Conservation (phyloP, 106 monocot genomes). For the Posidonia australis region DNA sequence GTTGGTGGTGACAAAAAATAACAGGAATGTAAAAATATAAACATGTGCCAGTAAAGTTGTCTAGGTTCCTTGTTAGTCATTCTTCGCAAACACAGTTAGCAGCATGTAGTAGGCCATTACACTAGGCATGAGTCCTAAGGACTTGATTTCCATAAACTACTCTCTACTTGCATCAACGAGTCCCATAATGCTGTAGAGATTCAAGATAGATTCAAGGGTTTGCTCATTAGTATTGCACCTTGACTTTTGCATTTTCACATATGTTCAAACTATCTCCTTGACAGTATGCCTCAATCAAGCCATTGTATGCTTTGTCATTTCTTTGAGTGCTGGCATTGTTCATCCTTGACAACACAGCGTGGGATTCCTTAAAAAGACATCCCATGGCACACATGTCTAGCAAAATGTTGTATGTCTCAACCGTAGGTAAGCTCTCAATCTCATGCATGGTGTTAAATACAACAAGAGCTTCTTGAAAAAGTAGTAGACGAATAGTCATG, state of each 20-base stretch:
- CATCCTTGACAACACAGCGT: slow-evolving; percentile 60
- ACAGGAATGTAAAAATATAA: background rate
- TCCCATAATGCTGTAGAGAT: slow-evolving; percentile 66
- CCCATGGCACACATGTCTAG: slow-evolving; percentile 57
- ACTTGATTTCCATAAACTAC: slow-evolving; percentile 67
- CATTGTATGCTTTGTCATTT: slow-evolving; percentile 57
- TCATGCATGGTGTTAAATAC: slow-evolving; percentile 96
- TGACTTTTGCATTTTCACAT: slow-evolving; percentile 85
- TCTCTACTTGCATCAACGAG: slow-evolving; percentile 83
- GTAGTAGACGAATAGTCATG: background rate
- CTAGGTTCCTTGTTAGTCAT: slow-evolving; percentile 49
- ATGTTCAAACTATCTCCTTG: slow-evolving; percentile 81
- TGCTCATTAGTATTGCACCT: slow-evolving; percentile 51
- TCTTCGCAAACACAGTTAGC: slow-evolving; percentile 71
- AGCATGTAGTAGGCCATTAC: slow-evolving; percentile 72
- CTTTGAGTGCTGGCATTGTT: slow-evolving; percentile 47
- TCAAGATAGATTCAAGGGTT: slow-evolving; percentile 67
- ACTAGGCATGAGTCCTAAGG: slow-evolving; percentile 49
- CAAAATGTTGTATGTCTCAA: slow-evolving; percentile 74
- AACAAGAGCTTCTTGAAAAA: slow-evolving; percentile 71
- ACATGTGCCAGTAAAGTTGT: background rate
- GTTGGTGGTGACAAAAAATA: background rate
- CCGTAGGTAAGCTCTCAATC: slow-evolving; percentile 56
- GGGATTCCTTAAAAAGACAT: slow-evolving; percentile 72
- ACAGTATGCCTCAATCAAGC: slow-evolving; percentile 67